These are phyloP conservation scores for Xylaria telfairii DNA, from an alignment of 495 filamentous ascomycete genomes.

Conservation along the genomic window DNA sequence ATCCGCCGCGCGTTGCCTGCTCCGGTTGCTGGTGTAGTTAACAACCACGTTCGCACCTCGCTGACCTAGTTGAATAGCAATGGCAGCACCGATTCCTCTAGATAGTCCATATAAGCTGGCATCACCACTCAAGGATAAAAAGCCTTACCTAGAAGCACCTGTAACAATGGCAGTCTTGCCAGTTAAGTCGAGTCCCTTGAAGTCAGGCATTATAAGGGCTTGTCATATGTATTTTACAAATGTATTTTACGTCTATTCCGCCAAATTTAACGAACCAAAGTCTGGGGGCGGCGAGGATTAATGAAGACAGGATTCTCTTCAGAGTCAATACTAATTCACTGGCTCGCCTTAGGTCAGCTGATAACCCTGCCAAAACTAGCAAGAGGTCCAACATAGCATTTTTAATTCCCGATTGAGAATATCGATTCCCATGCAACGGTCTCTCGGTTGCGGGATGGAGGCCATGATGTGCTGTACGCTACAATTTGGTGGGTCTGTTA, in stretches of 20 bases:
- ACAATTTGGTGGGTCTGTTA: not conserved
- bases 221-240: not conserved
- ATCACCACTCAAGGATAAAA: too few species aligned
- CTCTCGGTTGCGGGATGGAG: not conserved
- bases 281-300: not conserved
- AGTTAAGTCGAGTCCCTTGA: not conserved
- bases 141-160: not conserved
- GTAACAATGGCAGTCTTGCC: not conserved
- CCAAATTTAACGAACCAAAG: not conserved
- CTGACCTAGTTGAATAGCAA: not conserved
- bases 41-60: not conserved
- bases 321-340: not conserved
- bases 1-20: not conserved
- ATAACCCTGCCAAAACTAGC: not conserved
- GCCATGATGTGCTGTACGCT: not conserved
- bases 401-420: not conserved
- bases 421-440: not conserved
- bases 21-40: not conserved
- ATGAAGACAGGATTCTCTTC: not conserved
- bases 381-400: not conserved
- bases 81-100: not conserved
- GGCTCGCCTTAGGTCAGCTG: not conserved
- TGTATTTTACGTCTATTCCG: not conserved
- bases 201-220: not conserved
- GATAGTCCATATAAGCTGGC: not conserved